Base-by-base conservation (phyloP, 2,329 filamentous ascomycete genomes). In the Colletotrichum sojae region DNA sequence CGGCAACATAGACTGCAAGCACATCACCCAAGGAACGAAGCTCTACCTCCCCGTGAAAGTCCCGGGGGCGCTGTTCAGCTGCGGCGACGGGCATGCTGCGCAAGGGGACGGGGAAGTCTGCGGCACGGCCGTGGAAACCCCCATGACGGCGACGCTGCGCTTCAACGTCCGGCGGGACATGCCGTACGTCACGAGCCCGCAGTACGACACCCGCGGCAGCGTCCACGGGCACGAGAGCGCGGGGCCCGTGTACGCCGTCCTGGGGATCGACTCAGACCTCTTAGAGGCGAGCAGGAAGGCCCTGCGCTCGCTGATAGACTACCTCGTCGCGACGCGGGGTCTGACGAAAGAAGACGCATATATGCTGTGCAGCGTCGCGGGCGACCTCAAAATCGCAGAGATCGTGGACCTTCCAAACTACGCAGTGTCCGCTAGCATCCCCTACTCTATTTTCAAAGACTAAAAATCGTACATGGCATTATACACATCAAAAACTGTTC, bases 21-120 rank as follows among this genome's bases (percentile, higher is more conserved):
- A 87, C 70, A 73, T 87, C 39, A 83, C 80, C 5, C 76, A 79
- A 3, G 86, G 86, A 0, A 79, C 83, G 0, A 80, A 76, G 5
- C 77, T 88, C 20, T 86, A 83, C 73, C 78, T 88, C 1, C 85
- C 85, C 15, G 81, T 87, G 13, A 81, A 85, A 72, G 82, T 82
- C 0, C 71, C 79, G 3, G 86, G 86, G 0, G 86, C 84, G 1
- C 76, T 87, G 13, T 86, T 88, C 73, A 86, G 83, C 73, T 86
- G 84, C 69, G 85, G 85, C 43, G 85, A 88, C 72, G 85, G 85
- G 0, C 86, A 88, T 73, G 85, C 84, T 3, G 85, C 84, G 0
- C 85, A 88, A 72, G 85, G 86, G 3, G 84, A 87, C 68, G 86
- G 86, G 4, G 86, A 88, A 71, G 83, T 88, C 22, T 87, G 85